Evolutionary conservation across 1,139 yeast genomes (phyloP), one percentile per base, ranked within the genome.

Genomic region (Meyerozyma guilliermondii): DNA sequence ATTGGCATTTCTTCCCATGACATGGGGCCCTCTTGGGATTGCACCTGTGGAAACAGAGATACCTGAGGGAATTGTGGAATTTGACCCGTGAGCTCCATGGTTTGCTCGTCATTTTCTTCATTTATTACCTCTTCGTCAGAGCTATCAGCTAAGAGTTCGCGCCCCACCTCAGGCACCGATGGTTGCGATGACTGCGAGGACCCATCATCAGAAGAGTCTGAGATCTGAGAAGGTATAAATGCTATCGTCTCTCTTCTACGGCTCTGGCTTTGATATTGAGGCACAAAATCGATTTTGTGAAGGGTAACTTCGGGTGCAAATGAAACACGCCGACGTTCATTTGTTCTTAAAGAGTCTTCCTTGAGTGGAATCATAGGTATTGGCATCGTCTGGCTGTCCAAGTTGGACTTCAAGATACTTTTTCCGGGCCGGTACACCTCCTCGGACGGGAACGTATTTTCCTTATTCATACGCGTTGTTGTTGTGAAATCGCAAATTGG

Each of bases 241-340:
- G 62, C 64, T 22, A 66, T 63, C 9, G 72, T 67, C 44, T 70
- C 72, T 43, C 76, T 56, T 46, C 74, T 52, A 44, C 62, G 62
- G 5, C 58, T 52, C 26, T 52, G 50, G 20, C 49, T 51, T 29
- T 43, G 39, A 18, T 46, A 42, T 16, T 53, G 58, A 2, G 78
- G 75, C 5, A 76, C 65, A 45, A 75, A 61, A 47, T 77, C 81
- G 43, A 83, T 78, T 51, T 81, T 81, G 58, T 83, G 88, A 30
- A 83, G 62, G 0, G 88, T 83, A 0, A 83, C 89, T 52, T 83
- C 89, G 1, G 87, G 87, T 2, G 88, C 87, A 65, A 83, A 83
- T 1, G 87, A 81, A 0, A 83, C 89, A 30, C 89, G 60, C 50
- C 89, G 36, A 17, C 36, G 20, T 11, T 18, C 24, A 17, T 17